Conservation (phyloP, 2,329 filamentous ascomycete species). For the Epichloe coenophiala region DNA sequence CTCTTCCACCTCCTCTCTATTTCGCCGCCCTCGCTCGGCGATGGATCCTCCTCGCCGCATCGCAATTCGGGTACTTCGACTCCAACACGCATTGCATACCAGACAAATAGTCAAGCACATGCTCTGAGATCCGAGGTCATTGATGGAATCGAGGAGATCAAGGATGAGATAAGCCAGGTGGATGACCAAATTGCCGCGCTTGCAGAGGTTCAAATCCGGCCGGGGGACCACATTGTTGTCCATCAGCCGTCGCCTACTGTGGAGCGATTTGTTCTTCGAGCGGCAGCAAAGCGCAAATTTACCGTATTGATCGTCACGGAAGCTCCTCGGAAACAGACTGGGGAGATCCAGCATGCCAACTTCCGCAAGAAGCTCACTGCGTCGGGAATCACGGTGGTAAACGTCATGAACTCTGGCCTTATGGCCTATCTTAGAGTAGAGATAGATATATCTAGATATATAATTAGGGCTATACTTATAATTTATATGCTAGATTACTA, state of each 20-base stretch:
- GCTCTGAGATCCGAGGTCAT: constrained; percentile 83
- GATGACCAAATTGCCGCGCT: constrained; percentile 87
- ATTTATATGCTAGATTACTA: no score
- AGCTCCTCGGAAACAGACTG: constrained; percentile 25
- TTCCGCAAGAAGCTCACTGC: constrained; percentile 68
- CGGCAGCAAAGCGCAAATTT: constrained; percentile 80
- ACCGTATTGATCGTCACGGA: constrained; percentile 74
- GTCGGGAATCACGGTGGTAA: constrained; percentile 68
- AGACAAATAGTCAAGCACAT: constrained; percentile 36
- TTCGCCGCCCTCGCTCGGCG: constrained; percentile 35
- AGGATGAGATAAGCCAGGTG: constrained; percentile 85
- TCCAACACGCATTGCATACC: constrained; percentile 24
- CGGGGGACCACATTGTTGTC: constrained; percentile 82
- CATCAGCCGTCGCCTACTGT: constrained; percentile 78
- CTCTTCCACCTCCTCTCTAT: constrained; percentile 83
- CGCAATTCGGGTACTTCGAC: constrained; percentile 36
- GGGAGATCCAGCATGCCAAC: constrained; percentile 31
- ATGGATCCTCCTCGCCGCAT: constrained; percentile 29
- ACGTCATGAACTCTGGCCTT: constrained; percentile 71
- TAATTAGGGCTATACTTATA: no score
- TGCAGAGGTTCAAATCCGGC: constrained; percentile 83
- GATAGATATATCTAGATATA: no score
- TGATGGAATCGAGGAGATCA: constrained; percentile 87
- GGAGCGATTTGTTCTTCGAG: constrained; percentile 77
- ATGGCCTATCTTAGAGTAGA: no score